Percentiles rank a stretch among this genome's conserved stretches.
Conservation (phyloP, 805 yeast genomes). For the Zygoascus tannicola region DNA sequence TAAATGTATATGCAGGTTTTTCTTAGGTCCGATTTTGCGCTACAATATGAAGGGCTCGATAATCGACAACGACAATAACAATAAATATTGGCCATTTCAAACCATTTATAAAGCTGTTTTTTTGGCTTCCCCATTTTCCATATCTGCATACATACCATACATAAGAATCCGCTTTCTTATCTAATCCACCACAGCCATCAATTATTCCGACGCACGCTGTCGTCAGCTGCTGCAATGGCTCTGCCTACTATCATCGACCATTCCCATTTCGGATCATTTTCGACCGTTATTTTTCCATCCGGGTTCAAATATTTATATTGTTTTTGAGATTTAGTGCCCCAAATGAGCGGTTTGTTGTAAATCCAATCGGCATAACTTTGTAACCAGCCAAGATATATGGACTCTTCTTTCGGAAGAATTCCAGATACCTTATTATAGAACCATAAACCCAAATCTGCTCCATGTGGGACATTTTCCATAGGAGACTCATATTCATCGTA, state of each 20-base stretch:
- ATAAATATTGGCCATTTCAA: no score
- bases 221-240: no score
- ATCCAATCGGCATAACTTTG: constrained; percentile 4
- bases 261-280: constrained; percentile 4
- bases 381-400: constrained; percentile 3
- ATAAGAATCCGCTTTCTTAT: background rate
- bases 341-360: background rate
- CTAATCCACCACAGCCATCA: background rate
- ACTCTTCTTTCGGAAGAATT: constrained; percentile 4
- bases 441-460: constrained; percentile 10
- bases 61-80: no score
- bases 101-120: no score
- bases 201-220: background rate
- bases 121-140: no score
- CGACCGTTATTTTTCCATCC: constrained; percentile 1
- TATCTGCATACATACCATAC: no score
- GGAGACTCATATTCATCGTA: constrained; percentile 2
- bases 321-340: background rate
- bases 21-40: no score
- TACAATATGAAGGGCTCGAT: no score
- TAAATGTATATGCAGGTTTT: no score
- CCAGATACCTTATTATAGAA: constrained; percentile 5
- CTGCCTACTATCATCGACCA: constrained; percentile 3
- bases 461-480: constrained; percentile 9
- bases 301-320: constrained; percentile 1